A percentile compares a stretch with the other conserved stretches of the same genome.
Evolutionary conservation across 2,329 filamentous ascomycete species (phyloP).

Genomic region (Coleophoma cylindrospora): DNA sequence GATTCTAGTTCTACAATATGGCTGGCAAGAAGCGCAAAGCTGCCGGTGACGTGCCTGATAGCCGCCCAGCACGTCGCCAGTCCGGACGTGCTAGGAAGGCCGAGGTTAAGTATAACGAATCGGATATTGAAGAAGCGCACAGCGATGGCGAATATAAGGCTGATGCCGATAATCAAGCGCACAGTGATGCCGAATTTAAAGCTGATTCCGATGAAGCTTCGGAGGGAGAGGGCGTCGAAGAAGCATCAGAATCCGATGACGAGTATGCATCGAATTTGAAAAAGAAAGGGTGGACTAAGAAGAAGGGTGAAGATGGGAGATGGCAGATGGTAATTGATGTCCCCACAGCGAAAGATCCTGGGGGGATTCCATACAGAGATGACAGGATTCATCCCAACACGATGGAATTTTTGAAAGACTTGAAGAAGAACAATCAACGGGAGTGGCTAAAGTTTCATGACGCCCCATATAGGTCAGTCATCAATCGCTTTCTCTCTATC

Average conservation of each 20-base stretch:
- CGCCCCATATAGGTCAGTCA: conserved; percentile 5
- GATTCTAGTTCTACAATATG: not conserved
- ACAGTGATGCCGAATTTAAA: conserved; percentile 5
- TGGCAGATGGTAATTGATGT: conserved; percentile 31
- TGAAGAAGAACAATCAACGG: conserved; percentile 55
- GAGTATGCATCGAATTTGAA: conserved; percentile 4
- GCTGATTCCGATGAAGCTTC: conserved; percentile 1
- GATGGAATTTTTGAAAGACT: conserved; percentile 49
- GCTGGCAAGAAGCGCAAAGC: conserved; percentile 11
- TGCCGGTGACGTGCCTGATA: not conserved
- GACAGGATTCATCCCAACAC: conserved; percentile 52
- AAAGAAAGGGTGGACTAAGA: conserved; percentile 6
- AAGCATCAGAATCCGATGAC: not conserved
- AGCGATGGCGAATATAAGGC: conserved; percentile 5
- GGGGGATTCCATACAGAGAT: conserved; percentile 44
- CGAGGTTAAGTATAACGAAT: conserved; percentile 8
- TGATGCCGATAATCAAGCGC: conserved; percentile 2
- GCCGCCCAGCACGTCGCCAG: conserved; percentile 6
- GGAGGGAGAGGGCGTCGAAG: conserved; percentile 2
- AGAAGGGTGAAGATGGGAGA: conserved; percentile 5
- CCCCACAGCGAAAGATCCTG: conserved; percentile 34
- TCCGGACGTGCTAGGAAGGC: conserved; percentile 10
- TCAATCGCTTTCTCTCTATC: conserved; percentile 39
- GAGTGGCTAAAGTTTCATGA: conserved; percentile 52
- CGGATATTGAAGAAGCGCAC: conserved; percentile 8